Conservation (phyloP, 768 basidiomycete species). For the Suillus clintonianus region DNA sequence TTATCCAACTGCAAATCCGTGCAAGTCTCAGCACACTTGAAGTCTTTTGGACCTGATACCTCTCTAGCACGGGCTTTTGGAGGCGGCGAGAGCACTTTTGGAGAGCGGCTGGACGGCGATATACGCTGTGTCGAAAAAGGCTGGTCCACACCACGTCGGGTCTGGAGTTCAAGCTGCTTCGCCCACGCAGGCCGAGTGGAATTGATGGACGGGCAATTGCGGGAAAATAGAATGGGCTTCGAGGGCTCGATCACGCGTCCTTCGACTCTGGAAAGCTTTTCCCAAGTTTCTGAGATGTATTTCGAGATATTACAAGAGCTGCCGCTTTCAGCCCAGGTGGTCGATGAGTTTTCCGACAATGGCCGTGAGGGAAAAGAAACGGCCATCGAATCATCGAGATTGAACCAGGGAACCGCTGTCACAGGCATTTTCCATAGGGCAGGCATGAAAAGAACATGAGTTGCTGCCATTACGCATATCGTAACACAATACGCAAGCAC, state of each 20-base stretch:
- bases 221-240: slow-evolving; percentile 19
- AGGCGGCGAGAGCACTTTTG: slow-evolving; percentile 30
- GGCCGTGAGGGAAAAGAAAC: slow-evolving; percentile 13
- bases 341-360: slow-evolving; percentile 8
- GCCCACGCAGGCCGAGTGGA: slow-evolving; percentile 52
- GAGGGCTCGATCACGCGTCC: slow-evolving; percentile 15
- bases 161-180: slow-evolving; percentile 30
- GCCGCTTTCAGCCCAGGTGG: slow-evolving; percentile 11
- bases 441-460: slow-evolving; percentile 45
- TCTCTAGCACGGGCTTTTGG: slow-evolving; percentile 32
- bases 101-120: slow-evolving; percentile 17
- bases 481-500: slow-evolving; percentile 58
- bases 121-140: slow-evolving; percentile 46
- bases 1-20: slow-evolving; percentile 29
- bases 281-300: slow-evolving; percentile 34
- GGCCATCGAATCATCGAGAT: slow-evolving; percentile 9
- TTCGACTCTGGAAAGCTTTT: slow-evolving; percentile 25
- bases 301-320: slow-evolving; percentile 24
- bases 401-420: slow-evolving; percentile 62
- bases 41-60: slow-evolving; percentile 22
- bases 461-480: slow-evolving; percentile 47
- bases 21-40: slow-evolving; percentile 35
- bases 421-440: slow-evolving; percentile 56
- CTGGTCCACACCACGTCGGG: slow-evolving; percentile 56
- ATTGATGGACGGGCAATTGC: slow-evolving; percentile 22